These are phyloP conservation scores for Silene uniflora DNA, from an alignment of 148 eudicot species.

Conservation along the genomic window DNA sequence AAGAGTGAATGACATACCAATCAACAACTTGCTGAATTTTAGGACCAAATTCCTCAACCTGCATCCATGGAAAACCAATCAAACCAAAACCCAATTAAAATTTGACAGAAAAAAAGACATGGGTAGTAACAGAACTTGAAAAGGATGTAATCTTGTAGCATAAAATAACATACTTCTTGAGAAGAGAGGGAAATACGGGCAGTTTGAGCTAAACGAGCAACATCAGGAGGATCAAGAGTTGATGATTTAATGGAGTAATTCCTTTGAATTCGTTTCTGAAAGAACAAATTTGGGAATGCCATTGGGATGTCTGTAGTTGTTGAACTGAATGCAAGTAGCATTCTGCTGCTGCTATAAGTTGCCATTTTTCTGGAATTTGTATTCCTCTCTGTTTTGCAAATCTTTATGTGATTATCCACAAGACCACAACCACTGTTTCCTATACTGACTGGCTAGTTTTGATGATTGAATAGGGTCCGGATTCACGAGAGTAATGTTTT, in stretches of 20 bases:
- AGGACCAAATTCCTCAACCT: conserved; percentile 67
- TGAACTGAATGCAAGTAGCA: conserved; percentile 12
- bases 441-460: no score
- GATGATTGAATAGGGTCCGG: no score
- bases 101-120: not conserved
- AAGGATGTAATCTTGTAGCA: not conserved
- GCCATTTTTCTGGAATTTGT: conserved; percentile 15
- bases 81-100: conserved; percentile 9
- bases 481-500: no score
- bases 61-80: conserved; percentile 15
- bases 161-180: conserved; percentile 42
- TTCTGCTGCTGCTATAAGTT: conserved; percentile 14
- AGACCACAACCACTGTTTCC: no score
- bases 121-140: conserved; percentile 4
- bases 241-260: conserved; percentile 26
- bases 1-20: conserved; percentile 44
- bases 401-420: no score
- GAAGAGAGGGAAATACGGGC: conserved; percentile 87
- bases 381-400: no score
- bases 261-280: not conserved
- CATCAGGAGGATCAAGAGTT: conserved; percentile 66
- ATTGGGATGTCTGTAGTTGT: conserved; percentile 16
- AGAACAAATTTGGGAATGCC: not conserved
- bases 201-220: conserved; percentile 63
- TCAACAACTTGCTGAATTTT: conserved; percentile 82